Conservation (phyloP, 2,329 filamentous ascomycete species). For the Intubia oerlemansii region DNA sequence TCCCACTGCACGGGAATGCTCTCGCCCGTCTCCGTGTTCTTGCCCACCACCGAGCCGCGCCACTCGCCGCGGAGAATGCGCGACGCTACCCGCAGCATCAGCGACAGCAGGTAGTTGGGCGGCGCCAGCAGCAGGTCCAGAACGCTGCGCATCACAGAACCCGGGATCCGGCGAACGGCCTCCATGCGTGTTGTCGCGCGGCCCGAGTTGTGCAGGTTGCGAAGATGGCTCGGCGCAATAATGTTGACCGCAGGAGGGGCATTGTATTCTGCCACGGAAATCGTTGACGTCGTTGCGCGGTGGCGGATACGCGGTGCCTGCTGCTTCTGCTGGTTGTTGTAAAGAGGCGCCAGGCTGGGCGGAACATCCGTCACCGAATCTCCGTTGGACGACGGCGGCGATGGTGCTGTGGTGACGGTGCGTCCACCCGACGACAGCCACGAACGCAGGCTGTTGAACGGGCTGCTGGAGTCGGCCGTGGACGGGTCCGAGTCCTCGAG, state of each 20-base stretch:
- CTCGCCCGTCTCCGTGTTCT: conserved; percentile 27
- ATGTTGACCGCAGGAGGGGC: conserved; percentile 48
- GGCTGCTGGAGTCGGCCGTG: conserved; percentile 6
- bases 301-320: conserved; percentile 21
- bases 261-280: conserved; percentile 27
- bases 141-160: conserved; percentile 54
- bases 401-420: conserved; percentile 1
- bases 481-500: conserved; percentile 6
- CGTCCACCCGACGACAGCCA: conserved; percentile 7
- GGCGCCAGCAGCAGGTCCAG: conserved; percentile 50
- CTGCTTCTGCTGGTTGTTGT: conserved; percentile 2
- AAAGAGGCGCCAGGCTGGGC: conserved; percentile 5
- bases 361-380: conserved; percentile 5
- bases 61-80: conserved; percentile 45
- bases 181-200: conserved; percentile 18
- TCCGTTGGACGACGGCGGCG: conserved; percentile 4
- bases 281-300: conserved; percentile 28
- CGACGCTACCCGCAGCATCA: conserved; percentile 67
- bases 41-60: conserved; percentile 35
- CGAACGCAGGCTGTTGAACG: conserved; percentile 8
- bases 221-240: conserved; percentile 20
- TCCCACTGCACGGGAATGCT: conserved; percentile 38
- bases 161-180: conserved; percentile 29
- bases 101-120: conserved; percentile 53
- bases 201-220: conserved; percentile 3